Percentiles rank a stretch among this genome's conserved stretches.
Evolutionary conservation across 78 protist species (phyloP).

Genomic region (Dictyostelium purpureum): DNA sequence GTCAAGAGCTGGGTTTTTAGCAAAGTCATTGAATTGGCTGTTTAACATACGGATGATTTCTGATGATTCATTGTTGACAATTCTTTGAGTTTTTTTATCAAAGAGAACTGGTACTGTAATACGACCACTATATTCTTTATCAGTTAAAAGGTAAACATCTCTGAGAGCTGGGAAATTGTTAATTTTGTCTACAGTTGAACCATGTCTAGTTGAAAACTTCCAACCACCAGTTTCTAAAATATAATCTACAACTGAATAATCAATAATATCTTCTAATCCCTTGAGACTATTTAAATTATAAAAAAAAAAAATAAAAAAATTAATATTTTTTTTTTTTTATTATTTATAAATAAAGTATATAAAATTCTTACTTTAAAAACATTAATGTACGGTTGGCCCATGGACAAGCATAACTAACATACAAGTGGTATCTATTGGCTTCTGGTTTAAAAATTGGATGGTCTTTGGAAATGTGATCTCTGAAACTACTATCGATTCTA

Average conservation of each 20-base stretch:
- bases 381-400: neutral
- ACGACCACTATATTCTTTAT: slow-evolving; percentile 48
- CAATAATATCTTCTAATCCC: slow-evolving; percentile 87
- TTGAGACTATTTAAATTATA: slow-evolving; percentile 25
- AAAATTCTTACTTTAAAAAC: neutral
- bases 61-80: slow-evolving; percentile 93
- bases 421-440: slow-evolving; percentile 17
- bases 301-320: neutral
- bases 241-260: slow-evolving; percentile 58
- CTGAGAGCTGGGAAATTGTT: slow-evolving; percentile 10
- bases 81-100: slow-evolving; percentile 65
- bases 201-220: slow-evolving; percentile 11
- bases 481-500: neutral
- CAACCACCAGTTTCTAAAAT: slow-evolving; percentile 39
- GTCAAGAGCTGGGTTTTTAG: slow-evolving; percentile 73
- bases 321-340: too few species aligned
- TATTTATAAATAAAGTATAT: too few species aligned
- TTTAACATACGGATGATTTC: slow-evolving; percentile 92
- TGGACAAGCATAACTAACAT: neutral
- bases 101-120: slow-evolving; percentile 92
- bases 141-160: neutral
- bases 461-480: neutral
- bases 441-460: slow-evolving; percentile 21
- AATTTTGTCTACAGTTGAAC: slow-evolving; percentile 35
- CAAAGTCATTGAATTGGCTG: slow-evolving; percentile 83